Conservation (phyloP, 768 basidiomycete genomes). For the Pulveroboletus sp. region DNA sequence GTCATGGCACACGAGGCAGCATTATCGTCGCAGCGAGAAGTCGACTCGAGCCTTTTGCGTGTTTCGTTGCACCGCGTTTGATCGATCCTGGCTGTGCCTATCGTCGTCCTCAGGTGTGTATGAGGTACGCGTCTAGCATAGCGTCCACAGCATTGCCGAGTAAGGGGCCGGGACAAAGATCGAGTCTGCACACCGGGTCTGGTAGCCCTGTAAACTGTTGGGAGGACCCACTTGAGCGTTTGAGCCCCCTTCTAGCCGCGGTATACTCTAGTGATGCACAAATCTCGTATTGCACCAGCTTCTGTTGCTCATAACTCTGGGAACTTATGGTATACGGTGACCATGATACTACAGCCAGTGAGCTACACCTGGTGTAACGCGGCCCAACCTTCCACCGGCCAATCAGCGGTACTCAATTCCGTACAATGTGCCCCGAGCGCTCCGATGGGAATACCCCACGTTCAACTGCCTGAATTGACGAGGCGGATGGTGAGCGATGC, state of each 20-base stretch:
- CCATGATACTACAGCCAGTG: not conserved
- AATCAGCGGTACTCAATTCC: not conserved
- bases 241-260: too few species aligned
- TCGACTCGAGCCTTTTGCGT: too few species aligned
- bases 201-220: too few species aligned
- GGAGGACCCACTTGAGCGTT: too few species aligned
- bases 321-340: not conserved
- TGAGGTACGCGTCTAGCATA: too few species aligned
- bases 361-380: not conserved
- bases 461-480: not conserved
- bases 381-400: not conserved
- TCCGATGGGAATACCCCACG: not conserved
- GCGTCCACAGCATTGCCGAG: too few species aligned
- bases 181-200: too few species aligned
- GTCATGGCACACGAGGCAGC: slow-evolving; percentile 9
- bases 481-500: not conserved
- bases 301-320: too few species aligned
- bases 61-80: too few species aligned
- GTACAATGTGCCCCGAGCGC: not conserved
- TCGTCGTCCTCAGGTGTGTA: too few species aligned
- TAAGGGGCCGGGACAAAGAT: too few species aligned
- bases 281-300: not conserved
- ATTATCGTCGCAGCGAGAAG: not conserved
- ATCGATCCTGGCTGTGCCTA: too few species aligned
- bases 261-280: not conserved